Conservation (phyloP, 2,329 filamentous ascomycete species). For the Pezicula rhizophila region DNA sequence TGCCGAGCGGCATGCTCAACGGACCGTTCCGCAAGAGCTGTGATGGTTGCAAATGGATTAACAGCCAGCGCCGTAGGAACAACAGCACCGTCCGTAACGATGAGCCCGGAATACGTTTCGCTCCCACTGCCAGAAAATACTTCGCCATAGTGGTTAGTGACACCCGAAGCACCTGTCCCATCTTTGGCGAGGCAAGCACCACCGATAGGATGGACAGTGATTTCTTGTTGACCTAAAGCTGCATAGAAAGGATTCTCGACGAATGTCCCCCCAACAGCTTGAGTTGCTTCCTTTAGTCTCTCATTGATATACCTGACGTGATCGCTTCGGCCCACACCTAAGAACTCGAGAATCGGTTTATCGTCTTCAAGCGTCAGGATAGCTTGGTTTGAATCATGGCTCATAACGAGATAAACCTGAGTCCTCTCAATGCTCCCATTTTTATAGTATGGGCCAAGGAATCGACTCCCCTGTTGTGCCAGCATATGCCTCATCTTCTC, state of each 20-base stretch:
- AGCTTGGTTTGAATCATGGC: conserved; percentile 44
- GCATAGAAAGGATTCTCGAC: conserved; percentile 53
- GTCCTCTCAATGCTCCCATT: conserved; percentile 53
- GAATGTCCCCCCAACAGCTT: conserved; percentile 53
- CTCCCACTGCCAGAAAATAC: conserved; percentile 47
- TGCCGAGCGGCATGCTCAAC: conserved; percentile 44
- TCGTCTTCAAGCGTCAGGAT: conserved; percentile 53
- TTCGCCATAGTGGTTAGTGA: conserved; percentile 55
- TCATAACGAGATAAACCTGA: conserved; percentile 52
- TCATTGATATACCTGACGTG: conserved; percentile 47
- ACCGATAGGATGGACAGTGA: conserved; percentile 62
- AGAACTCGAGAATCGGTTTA: conserved; percentile 52
- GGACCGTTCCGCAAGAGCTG: conserved; percentile 60
- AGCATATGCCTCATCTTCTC: conserved; percentile 40
- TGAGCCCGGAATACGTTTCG: conserved; percentile 49
- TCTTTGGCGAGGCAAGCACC: conserved; percentile 58
- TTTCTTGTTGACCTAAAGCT: conserved; percentile 48
- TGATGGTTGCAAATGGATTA: conserved; percentile 65
- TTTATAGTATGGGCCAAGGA: conserved; percentile 52
- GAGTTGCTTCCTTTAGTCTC: conserved; percentile 47
- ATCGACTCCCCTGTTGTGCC: conserved; percentile 43
- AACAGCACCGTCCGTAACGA: conserved; percentile 55
- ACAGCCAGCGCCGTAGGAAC: conserved; percentile 57
- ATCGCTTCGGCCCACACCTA: conserved; percentile 49
- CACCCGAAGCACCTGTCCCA: conserved; percentile 50